Evolutionary conservation across 371 early-diverging fungal genomes (phyloP), one percentile per base, ranked within the genome.

Genomic region (Coemansia sp.): DNA sequence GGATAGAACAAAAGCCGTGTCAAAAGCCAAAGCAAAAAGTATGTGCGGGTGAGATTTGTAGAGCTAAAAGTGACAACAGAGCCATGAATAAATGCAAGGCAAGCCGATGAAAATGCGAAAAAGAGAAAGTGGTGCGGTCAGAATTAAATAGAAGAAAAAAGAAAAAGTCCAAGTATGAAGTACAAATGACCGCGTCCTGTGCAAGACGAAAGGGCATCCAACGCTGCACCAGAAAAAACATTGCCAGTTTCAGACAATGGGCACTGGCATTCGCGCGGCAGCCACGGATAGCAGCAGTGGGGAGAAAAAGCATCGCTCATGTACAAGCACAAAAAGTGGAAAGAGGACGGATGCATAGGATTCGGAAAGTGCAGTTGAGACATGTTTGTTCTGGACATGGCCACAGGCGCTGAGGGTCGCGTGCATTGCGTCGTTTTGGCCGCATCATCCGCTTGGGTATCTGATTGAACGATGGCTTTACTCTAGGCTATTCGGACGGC

Each of bases 351-450:
- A 51, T 51, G 51, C 51, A 45, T n/a, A 34, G 34, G 30, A 11
- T 50, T 31, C 7, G 51, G 51, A 51, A 51, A 14, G 35, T 13
- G 51, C 34, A 13, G 16, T 14, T 13, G 11, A 16, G 14, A 34
- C 51, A 51, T 34, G n/a, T 47, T 34, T 11, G 14, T 51, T 51
- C 35, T 48, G 47, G 35, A 42, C 26, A 32, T 48, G 30, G 36
- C 26, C n/a, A 58, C 57, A 57, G 45, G 35, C 57, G 16, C 43
- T 31, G 45, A 57, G 57, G 43, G 35, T 16, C 43, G 42, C 32
- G 57, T 57, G 57, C 42, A 57, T 43, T 43, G 32, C 20, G 32
- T 8, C 31, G 57, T 43, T 45, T 31, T 8, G 31, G n/a, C 31
- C 57, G 31, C 30, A 43, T 43, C 45, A 57, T 43, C 57, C 10